Percentiles rank a stretch among this genome's conserved stretches.
Conservation (phyloP, 106 monocot species). For the Phalaenopsis equestris region DNA sequence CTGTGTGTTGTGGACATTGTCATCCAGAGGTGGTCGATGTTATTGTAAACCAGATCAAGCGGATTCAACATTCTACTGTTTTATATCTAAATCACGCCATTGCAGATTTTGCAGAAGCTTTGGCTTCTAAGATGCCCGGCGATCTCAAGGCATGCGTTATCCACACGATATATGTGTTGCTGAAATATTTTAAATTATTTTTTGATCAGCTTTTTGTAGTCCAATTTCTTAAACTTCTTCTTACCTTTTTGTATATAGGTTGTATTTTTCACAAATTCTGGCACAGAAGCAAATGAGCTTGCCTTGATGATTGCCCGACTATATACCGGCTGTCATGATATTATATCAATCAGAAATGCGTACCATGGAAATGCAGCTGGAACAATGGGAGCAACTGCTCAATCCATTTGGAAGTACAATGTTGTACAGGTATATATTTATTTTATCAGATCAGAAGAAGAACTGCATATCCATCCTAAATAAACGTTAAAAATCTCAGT, state of each 20-base stretch:
- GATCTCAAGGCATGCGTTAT: conserved; percentile 67
- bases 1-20: conserved; percentile 88
- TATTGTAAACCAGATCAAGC: conserved; percentile 51
- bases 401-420: conserved; percentile 88
- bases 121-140: conserved; percentile 75
- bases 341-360: conserved; percentile 80
- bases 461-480: not conserved
- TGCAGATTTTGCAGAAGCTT: conserved; percentile 81
- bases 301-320: conserved; percentile 87
- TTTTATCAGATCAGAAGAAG: not conserved
- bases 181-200: not conserved
- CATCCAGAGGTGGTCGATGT: conserved; percentile 81
- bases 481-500: no score
- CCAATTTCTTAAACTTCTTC: not conserved
- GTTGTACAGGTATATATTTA: conserved; percentile 53
- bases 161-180: not conserved
- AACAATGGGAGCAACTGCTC: conserved; percentile 88
- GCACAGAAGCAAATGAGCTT: conserved; percentile 93
- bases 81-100: conserved; percentile 83
- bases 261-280: conserved; percentile 97
- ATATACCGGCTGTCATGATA: conserved; percentile 85
- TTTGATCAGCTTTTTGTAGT: not conserved
- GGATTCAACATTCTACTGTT: conserved; percentile 82
- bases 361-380: conserved; percentile 98
- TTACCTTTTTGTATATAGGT: conserved; percentile 32